Conservation (phyloP, 148 eudicot species). For the Heliamphora exappendiculata region DNA sequence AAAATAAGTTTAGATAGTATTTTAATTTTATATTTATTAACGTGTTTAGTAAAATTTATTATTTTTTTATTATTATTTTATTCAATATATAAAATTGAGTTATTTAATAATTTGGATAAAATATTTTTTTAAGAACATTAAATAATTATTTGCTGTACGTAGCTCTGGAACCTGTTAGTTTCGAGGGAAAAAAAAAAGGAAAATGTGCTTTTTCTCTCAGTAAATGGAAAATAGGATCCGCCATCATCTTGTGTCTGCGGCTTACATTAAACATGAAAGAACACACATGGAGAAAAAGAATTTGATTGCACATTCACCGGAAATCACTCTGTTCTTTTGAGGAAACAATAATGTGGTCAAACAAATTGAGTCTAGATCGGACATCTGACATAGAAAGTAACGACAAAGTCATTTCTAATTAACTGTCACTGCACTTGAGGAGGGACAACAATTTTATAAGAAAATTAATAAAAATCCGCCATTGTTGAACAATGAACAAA, state of each 20-base stretch:
- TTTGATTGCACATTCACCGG: constrained; percentile 1
- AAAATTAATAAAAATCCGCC: not conserved
- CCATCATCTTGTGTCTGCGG: not conserved
- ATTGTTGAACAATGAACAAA: not conserved
- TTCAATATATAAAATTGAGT: too few species aligned
- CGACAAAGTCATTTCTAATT: not conserved
- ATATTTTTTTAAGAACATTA: too few species aligned
- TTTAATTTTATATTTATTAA: too few species aligned
- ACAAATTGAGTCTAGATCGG: not conserved
- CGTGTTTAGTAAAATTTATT: too few species aligned
- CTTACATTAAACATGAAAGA: not conserved
- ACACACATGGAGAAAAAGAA: not conserved
- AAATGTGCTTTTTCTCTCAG: not conserved
- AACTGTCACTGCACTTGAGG: not conserved
- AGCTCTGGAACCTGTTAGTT: constrained; percentile 2
- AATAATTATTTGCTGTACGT: too few species aligned
- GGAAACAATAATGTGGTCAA: constrained; percentile 9
- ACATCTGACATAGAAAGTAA: not conserved
- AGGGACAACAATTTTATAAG: not conserved
- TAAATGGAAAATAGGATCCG: not conserved
- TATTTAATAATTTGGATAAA: too few species aligned
- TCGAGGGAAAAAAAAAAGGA: not conserved
- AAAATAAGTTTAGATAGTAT: too few species aligned
- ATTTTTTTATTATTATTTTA: too few species aligned
- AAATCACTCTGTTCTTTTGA: not conserved